Base-by-base conservation (phyloP, 179 eudicot genomes). In the Spergularia azorica region DNA sequence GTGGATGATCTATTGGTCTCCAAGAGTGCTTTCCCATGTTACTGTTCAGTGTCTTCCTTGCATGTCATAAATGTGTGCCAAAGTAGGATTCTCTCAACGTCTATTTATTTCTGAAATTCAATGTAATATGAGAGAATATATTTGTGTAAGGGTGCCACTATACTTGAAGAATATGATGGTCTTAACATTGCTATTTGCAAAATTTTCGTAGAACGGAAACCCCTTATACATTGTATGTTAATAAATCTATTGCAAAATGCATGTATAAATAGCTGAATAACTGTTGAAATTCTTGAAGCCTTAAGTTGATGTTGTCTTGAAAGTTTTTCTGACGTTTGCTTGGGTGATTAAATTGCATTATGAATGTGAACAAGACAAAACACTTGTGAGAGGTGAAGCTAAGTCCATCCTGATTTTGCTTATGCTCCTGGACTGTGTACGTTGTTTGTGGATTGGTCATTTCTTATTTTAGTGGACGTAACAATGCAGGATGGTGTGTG, bases 41-140 rank as follows among this genome's bases (percentile, higher is more conserved):
- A 70, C 6, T 46, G 58, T 16, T 43, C 26, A 48, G 5, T 10
- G 20, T 76, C 72, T 17, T 55, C 41, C 59, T 20, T 63, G 38
- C 71, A 15, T 15, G 58, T 39, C 39, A 9, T 50, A 3, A 66
- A 58, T 67, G 9, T 64, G 2, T 46, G 9, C 72, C 11, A 55
- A 3, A 1, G 9, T 43, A 46, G 46, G 46, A 43, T 17, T 48
- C 17, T 12, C 18, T 16, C 36, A 48, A 11, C 15, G 3, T 12
- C 39, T 41, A 43, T 67, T 69, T 43, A 26, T 74, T 41, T 11
- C 41, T 46, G 36, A 43, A 18, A 57, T 8, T 68, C 6, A 50
- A 58, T 55, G 64, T 67, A 54, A 48, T 26, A 26, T 69, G 2
- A 59, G 70, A 43, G 64, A 70, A 61, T 70, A 6, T 41, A 65